Evolutionary conservation across 1,139 yeast species (phyloP), one percentile per base, ranked within the genome.

Genomic region (Spathaspora sp.): DNA sequence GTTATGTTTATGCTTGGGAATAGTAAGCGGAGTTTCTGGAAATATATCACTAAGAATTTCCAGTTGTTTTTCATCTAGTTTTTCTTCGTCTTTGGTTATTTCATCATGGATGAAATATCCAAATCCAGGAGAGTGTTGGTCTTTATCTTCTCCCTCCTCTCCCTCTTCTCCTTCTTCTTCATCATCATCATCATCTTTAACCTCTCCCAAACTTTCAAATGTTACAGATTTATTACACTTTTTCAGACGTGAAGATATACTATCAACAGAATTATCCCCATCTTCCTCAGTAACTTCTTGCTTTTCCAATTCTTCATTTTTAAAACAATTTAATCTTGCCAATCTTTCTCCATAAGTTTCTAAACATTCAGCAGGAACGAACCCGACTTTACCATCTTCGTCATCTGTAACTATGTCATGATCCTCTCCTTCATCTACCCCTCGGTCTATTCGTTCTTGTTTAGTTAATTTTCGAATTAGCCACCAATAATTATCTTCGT

Each of bases 401-500:
- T 64, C 72, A 43, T 69, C 75, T 11, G 64, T 52, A 9, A 47
- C 42, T 2, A 58, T 49, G n/a, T 61, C 63, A 2, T 33, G 17
- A 6, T 41, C 38, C 3, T 42, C 48, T 6, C 45, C 47, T 10
- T 50, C 49, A 23, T 38, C 37, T 48, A 25, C 20, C 38, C 47
- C 25, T 18, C 55, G 45, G 34, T 52, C 52, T 3, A 57, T 53
- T n/a, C 73, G 56, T 51, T 74, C 78, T 15, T 57, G 56, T 46
- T 66, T 70, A 42, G 76, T 74, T 47, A 84, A 74, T 55, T 89
- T 82, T 49, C 84, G 78, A 25, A 93, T 91, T 11, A 91, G 70
- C 99, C 99, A 93, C 99, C 99, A 93, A 68, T 93, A 93, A 50
- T 89, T 81, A 64, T 93, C 97, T 48, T 87, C 84, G 60, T 93